Evolutionary conservation across 2,329 filamentous ascomycete species (phyloP).

Genomic region (Botrytis hyacinthi): DNA sequence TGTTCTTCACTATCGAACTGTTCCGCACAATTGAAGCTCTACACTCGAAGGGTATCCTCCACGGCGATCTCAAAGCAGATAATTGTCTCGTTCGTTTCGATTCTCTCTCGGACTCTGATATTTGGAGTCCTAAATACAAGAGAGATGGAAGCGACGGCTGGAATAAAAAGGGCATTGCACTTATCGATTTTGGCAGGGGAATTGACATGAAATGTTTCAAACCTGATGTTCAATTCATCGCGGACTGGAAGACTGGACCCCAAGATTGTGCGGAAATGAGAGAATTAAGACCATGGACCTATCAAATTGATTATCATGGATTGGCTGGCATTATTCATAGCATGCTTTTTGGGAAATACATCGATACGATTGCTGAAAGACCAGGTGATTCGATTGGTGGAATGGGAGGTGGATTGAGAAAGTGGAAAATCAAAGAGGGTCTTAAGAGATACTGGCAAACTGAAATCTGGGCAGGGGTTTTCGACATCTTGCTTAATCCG

Average conservation of each 20-base stretch:
- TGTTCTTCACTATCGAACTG: constrained; percentile 94
- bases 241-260: constrained; percentile 86
- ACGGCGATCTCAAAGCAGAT: constrained; percentile 93
- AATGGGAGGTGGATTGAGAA: constrained; percentile 51
- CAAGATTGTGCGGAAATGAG: constrained; percentile 96
- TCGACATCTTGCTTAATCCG: constrained; percentile 85
- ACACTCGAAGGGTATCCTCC: constrained; percentile 75
- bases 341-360: constrained; percentile 91
- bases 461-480: constrained; percentile 81
- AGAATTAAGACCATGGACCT: constrained; percentile 92
- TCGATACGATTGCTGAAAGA: constrained; percentile 65
- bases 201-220: constrained; percentile 90
- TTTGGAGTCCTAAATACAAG: constrained; percentile 64
- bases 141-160: constrained; percentile 75
- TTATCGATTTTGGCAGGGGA: constrained; percentile 93
- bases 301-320: constrained; percentile 95
- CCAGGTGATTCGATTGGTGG: constrained; percentile 46
- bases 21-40: constrained; percentile 86
- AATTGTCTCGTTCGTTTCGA: constrained; percentile 90
- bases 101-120: constrained; percentile 43
- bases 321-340: constrained; percentile 84
- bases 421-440: constrained; percentile 76
- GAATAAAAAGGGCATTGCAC: constrained; percentile 72
- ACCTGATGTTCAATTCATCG: constrained; percentile 79
- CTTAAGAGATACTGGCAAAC: constrained; percentile 97